A percentile compares a stretch with the other conserved stretches of the same genome.
Conservation (phyloP, 1,284 basidiomycete genomes). For the Cutaneotrichosporon dermatis region DNA sequence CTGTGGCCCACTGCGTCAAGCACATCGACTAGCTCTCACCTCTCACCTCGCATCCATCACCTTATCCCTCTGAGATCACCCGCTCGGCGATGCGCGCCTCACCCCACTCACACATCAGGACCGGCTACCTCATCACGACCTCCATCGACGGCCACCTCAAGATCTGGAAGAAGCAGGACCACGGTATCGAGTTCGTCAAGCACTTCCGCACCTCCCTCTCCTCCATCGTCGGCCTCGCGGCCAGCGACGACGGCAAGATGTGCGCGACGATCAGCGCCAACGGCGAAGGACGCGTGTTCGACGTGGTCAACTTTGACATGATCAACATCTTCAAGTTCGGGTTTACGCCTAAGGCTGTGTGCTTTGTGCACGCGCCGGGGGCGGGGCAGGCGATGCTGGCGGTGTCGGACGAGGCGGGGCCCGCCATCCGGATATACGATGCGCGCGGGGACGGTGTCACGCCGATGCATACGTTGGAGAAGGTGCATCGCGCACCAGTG, state of each 20-base stretch:
- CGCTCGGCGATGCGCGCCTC: too few species aligned
- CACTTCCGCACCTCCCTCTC: constrained; percentile 86
- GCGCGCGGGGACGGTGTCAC: constrained; percentile 71
- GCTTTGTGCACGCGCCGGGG: constrained; percentile 87
- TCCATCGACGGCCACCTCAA: constrained; percentile 94
- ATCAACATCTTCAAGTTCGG: constrained; percentile 94
- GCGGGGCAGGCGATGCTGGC: constrained; percentile 84
- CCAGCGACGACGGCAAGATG: constrained; percentile 86
- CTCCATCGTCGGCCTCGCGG: constrained; percentile 72
- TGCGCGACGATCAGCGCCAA: constrained; percentile 86
- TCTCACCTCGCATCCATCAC: too few species aligned
- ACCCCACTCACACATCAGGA: constrained; percentile 53
- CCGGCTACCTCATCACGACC: constrained; percentile 88
- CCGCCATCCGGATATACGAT: constrained; percentile 83
- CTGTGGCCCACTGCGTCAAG: too few species aligned
- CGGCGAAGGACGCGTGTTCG: constrained; percentile 87
- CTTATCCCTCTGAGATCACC: too few species aligned
- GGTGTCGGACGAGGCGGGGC: constrained; percentile 74
- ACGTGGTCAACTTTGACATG: constrained; percentile 98
- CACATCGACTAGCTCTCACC: too few species aligned
- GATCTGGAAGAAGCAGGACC: constrained; percentile 96
- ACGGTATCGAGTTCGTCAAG: constrained; percentile 88
- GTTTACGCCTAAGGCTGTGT: constrained; percentile 79
- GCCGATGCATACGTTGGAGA: constrained; percentile 68
- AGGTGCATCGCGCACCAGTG: constrained; percentile 78